Evolutionary conservation across 1,284 basidiomycete species (phyloP).

Genomic region (Malassezia pachydermatis): DNA sequence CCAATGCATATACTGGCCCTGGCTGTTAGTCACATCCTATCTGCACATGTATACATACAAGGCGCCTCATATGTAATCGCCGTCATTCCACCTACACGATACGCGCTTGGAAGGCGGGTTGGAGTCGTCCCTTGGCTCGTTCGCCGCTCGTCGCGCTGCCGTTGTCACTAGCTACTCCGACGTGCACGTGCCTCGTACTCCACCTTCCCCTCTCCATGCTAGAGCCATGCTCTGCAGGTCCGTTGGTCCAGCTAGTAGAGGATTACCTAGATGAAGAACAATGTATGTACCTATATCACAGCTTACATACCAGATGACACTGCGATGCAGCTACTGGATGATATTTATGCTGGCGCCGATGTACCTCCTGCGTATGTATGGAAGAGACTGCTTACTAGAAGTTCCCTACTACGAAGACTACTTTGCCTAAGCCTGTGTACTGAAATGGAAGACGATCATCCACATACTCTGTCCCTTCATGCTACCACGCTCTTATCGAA

Average conservation of each 20-base stretch:
- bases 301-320: constrained; percentile 12
- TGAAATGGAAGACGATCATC: neutral
- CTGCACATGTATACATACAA: constrained; percentile 19
- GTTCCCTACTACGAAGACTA: constrained; percentile 1
- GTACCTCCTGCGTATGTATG: constrained; percentile 2
- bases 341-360: neutral
- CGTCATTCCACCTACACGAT: constrained; percentile 9
- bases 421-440: constrained; percentile 9
- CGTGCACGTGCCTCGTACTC: constrained; percentile 6
- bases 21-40: neutral
- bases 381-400: neutral
- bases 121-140: constrained; percentile 2
- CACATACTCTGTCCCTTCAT: neutral
- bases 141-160: neutral
- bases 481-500: neutral
- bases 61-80: constrained; percentile 25
- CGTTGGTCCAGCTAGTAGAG: constrained; percentile 12
- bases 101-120: too few species aligned
- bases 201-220: neutral
- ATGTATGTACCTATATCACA: constrained; percentile 3
- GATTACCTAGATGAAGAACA: constrained; percentile 19
- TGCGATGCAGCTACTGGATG: constrained; percentile 8
- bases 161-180: neutral
- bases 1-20: constrained; percentile 39
- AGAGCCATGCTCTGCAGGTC: neutral